These are phyloP conservation scores for Blastomyces percursus DNA, from an alignment of 2,329 filamentous ascomycete genomes.

Conservation along the genomic window DNA sequence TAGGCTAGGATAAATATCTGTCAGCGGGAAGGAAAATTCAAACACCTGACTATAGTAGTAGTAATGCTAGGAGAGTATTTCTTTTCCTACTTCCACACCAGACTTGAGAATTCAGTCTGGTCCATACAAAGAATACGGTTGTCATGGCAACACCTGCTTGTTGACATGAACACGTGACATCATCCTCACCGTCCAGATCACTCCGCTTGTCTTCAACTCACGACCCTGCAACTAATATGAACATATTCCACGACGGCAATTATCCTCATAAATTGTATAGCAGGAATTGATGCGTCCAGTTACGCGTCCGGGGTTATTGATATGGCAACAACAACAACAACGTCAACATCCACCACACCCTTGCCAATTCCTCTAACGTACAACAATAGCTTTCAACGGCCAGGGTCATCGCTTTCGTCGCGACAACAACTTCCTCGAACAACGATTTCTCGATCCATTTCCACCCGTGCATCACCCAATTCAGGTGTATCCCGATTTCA, in stretches of 20 bases:
- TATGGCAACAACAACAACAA: constrained; percentile 18
- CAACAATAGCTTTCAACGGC: constrained; percentile 26
- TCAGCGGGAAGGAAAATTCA: neutral
- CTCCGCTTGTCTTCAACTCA: neutral
- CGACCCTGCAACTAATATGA: neutral
- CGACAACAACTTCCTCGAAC: constrained; percentile 31
- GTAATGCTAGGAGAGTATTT: neutral
- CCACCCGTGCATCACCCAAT: constrained; percentile 25
- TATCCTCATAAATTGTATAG: neutral
- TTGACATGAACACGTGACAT: constrained; percentile 13
- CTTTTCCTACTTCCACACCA: too few relatives aligned
- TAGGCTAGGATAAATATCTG: neutral
- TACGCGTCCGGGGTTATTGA: constrained; percentile 11
- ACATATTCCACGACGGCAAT: constrained; percentile 4
- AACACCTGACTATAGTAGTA: neutral
- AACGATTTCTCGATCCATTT: constrained; percentile 25
- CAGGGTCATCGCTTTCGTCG: constrained; percentile 13
- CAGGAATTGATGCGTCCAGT: constrained; percentile 9
- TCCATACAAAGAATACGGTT: constrained; percentile 3
- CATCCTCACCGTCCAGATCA: neutral
- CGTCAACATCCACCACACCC: constrained; percentile 28
- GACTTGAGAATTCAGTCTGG: neutral
- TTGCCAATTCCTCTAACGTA: constrained; percentile 24
- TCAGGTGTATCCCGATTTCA: constrained; percentile 16
- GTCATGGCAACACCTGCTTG: constrained; percentile 13